Evolutionary conservation across 768 basidiomycete genomes (phyloP).

Genomic region (Nevesoporus exiguus): DNA sequence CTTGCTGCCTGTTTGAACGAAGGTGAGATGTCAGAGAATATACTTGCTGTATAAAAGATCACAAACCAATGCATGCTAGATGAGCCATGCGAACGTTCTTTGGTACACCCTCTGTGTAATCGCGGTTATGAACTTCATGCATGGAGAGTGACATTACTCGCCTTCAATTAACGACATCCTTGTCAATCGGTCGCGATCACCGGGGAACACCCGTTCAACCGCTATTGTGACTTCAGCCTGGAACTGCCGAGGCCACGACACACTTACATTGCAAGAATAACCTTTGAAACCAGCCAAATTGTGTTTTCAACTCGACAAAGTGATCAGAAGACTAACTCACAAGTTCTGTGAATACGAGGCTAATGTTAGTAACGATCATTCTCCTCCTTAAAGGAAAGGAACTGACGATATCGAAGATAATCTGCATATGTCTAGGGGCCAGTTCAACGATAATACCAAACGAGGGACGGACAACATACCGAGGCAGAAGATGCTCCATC

Average conservation of each 20-base stretch:
- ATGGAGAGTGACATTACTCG: conserved; percentile 19
- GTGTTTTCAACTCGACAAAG: neutral
- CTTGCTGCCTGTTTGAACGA: conserved; percentile 51
- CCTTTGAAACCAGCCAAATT: conserved; percentile 8
- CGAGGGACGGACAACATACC: conserved; percentile 36
- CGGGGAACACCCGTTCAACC: conserved; percentile 88
- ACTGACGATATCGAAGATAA: conserved; percentile 86
- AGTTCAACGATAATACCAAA: neutral
- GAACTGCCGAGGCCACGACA: neutral
- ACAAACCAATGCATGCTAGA: conserved; percentile 76
- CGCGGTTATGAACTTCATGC: neutral
- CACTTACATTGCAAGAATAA: conserved; percentile 65
- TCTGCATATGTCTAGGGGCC: conserved; percentile 72
- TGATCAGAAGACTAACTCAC: conserved; percentile 15
- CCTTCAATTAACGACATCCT: conserved; percentile 95
- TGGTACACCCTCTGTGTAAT: conserved; percentile 67
- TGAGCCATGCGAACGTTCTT: conserved; percentile 90
- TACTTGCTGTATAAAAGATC: neutral
- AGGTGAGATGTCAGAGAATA: conserved; percentile 1
- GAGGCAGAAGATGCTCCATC: conserved; percentile 79
- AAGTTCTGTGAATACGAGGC: conserved; percentile 33
- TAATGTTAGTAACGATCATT: conserved; percentile 17
- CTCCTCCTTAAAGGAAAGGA: neutral
- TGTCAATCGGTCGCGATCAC: conserved; percentile 71
- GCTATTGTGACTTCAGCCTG: conserved; percentile 36